These are phyloP conservation scores for Hypoxylon sp. DNA, from an alignment of 2,329 filamentous ascomycete species.

Conservation along the genomic window DNA sequence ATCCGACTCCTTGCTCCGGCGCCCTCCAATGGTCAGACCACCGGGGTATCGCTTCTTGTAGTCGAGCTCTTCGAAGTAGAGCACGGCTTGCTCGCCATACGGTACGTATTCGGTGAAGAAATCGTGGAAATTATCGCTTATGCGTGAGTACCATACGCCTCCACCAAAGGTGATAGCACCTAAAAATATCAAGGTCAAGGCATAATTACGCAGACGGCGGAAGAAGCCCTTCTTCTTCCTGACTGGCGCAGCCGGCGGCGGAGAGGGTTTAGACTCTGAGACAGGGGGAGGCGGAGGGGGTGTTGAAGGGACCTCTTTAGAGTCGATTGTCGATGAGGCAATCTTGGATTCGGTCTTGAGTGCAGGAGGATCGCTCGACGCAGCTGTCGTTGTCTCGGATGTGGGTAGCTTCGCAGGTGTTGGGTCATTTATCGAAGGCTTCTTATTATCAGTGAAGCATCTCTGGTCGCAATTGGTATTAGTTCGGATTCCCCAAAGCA, in stretches of 20 bases:
- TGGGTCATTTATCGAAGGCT: slow-evolving; percentile 63
- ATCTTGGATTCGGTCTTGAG: slow-evolving; percentile 56
- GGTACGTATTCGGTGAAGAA: slow-evolving; percentile 98
- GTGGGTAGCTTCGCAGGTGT: slow-evolving; percentile 69
- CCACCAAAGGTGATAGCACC: slow-evolving; percentile 85
- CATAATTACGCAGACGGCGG: slow-evolving; percentile 81
- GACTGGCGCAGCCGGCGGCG: slow-evolving; percentile 60
- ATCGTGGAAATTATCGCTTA: slow-evolving; percentile 98
- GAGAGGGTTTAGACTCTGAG: slow-evolving; percentile 55
- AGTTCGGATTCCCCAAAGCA: neutral
- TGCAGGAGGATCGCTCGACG: slow-evolving; percentile 60
- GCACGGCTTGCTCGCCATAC: slow-evolving; percentile 92
- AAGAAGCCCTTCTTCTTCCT: slow-evolving; percentile 76
- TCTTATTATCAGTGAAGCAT: slow-evolving; percentile 70
- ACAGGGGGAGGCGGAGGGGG: slow-evolving; percentile 59
- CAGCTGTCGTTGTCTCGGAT: slow-evolving; percentile 67
- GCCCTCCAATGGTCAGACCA: slow-evolving; percentile 61
- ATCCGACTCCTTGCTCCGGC: slow-evolving; percentile 72
- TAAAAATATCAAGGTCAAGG: slow-evolving; percentile 83
- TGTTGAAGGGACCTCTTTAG: slow-evolving; percentile 58
- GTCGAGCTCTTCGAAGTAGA: slow-evolving; percentile 95
- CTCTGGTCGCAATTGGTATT: slow-evolving; percentile 62
- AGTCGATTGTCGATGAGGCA: slow-evolving; percentile 57
- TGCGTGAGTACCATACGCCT: slow-evolving; percentile 91
- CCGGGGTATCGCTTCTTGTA: slow-evolving; percentile 86